Evolutionary conservation across 164 flowering plant genomes (phyloP), one percentile per base, ranked within the genome.

Genomic region (Protea cynaroides): DNA sequence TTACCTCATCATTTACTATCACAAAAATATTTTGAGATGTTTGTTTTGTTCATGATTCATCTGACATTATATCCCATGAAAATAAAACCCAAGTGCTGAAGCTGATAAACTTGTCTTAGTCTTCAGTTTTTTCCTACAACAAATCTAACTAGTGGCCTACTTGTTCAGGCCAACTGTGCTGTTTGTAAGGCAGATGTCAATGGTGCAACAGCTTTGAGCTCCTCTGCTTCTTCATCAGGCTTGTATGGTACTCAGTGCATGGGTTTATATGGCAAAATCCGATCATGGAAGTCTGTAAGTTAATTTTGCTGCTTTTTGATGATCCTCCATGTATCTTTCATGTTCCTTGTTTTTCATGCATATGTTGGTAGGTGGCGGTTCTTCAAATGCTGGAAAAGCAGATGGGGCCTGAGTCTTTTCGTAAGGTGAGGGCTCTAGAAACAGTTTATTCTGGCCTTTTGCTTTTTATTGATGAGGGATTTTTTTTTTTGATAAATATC

Each of bases 321-420:
- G n/a, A 25, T 25, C 25, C 2, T 17, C 3, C 4, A n/a, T 5
- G 3, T 47, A 43, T 43, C 18, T 24, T 50, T 61, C 57, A 14
- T 15, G 25, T 51, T 57, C 38, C 38, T 59, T 58, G 51, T 50
- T 52, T 63, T 18, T 51, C 44, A 4, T 60, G 21, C 53, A 23
- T 56, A 70, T 61, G 37, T 38, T 66, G 17, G 59, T 64, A 93
- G 98, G 96, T 94, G 70, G 95, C 98, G 24, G 62, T 94, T 72
- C 96, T 94, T 68, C 95, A 94, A 74, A 91, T 94, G 96, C 70
- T 94, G 78, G 98, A 94, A 76, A 94, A 94, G 76, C 98, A 94
- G 78, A 94, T 94, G 96, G 98, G 98, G 6, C 96, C 97, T 1
- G 97, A 94, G 69, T 78, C 88, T 44, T 94, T 94, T 63, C 82